Conservation (phyloP, 2,329 filamentous ascomycete species). For the Fusarium chlamydosporum region DNA sequence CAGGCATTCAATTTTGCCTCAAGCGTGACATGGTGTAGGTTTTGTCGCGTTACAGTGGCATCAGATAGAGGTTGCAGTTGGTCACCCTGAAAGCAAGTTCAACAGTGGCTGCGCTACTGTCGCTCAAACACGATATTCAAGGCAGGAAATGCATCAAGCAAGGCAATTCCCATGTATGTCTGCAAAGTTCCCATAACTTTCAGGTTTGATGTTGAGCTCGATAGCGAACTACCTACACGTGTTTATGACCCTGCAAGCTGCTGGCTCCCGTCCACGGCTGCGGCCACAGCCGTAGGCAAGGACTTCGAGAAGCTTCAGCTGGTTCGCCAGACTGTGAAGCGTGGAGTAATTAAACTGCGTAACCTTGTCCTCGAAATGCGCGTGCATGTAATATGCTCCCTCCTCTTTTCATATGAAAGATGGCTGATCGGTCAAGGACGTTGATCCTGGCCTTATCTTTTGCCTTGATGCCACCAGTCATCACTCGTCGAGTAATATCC, state of each 20-base stretch:
- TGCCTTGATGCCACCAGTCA: conserved; percentile 1
- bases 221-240: conserved; percentile 29
- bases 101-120: conserved; percentile 9
- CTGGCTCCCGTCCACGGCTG: conserved; percentile 36
- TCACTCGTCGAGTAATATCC: conserved; percentile 9
- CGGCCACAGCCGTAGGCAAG: conserved; percentile 29
- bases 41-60: conserved; percentile 23
- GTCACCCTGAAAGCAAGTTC: conserved; percentile 9
- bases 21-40: conserved; percentile 4
- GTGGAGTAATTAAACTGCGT: conserved; percentile 30
- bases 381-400: conserved; percentile 13
- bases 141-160: conserved; percentile 25
- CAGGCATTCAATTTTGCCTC: conserved; percentile 9
- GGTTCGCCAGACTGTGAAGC: conserved; percentile 23
- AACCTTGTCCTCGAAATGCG: conserved; percentile 26
- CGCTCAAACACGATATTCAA: conserved; percentile 16
- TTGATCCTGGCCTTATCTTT: conserved; percentile 7
- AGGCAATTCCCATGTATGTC: conserved; percentile 12
- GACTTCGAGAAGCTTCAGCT: conserved; percentile 32
- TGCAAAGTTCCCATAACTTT: conserved; percentile 7
- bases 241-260: conserved; percentile 34
- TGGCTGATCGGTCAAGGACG: conserved; percentile 15
- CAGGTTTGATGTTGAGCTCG: conserved; percentile 18
- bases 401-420: conserved; percentile 12
- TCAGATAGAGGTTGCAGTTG: conserved; percentile 28